These are phyloP conservation scores for Epichloe glyceriae DNA, from an alignment of 2,329 filamentous ascomycete genomes.

Conservation along the genomic window DNA sequence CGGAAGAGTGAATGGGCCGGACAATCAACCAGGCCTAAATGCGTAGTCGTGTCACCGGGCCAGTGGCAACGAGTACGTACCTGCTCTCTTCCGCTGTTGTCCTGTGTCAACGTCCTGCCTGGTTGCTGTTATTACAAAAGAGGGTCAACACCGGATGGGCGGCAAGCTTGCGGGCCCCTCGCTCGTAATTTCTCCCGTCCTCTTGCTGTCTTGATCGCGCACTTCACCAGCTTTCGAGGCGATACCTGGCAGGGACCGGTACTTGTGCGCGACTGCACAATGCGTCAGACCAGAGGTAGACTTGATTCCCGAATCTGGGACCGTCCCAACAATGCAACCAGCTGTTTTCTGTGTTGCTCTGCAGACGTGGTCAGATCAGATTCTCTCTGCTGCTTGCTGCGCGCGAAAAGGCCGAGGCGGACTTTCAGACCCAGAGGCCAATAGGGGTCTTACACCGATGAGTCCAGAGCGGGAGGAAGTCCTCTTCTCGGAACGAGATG, in stretches of 20 bases:
- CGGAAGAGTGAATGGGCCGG: slow-evolving; percentile 8
- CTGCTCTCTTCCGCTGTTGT: neutral
- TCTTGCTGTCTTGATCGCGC: neutral
- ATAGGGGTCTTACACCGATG: neutral
- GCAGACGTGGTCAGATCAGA: neutral
- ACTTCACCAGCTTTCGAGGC: neutral
- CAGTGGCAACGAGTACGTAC: neutral
- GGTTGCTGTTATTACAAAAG: neutral
- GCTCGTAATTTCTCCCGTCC: neutral
- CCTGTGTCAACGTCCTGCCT: neutral
- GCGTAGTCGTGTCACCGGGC: neutral
- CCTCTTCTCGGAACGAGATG: neutral
- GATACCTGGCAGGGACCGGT: slow-evolving; percentile 1
- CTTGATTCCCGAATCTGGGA: neutral
- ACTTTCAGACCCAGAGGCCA: neutral
- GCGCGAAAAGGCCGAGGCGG: neutral
- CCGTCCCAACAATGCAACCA: neutral
- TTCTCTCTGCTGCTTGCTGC: neutral
- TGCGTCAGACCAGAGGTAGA: neutral
- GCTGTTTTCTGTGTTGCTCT: neutral
- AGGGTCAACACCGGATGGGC: slow-evolving; percentile 1
- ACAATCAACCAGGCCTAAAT: neutral
- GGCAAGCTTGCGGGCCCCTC: neutral
- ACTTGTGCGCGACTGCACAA: neutral
- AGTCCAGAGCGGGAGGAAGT: neutral